Evolutionary conservation across 176 grass and related monocot species (phyloP), one percentile per base, ranked within the genome.

Genomic region (Juncus effusus): DNA sequence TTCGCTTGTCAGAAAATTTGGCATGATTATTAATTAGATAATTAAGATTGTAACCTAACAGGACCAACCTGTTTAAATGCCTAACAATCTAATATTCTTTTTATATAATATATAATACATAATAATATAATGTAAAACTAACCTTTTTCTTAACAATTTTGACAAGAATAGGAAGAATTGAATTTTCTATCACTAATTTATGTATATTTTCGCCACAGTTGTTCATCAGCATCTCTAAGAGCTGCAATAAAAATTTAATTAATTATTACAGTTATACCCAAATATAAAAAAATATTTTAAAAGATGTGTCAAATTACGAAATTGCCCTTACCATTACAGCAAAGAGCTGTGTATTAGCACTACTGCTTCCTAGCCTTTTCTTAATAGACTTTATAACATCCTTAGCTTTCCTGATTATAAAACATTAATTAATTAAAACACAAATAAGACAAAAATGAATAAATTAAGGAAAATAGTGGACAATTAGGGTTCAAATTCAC

Each of bases 101-200:
- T 28, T 28, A 28, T 28, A 28, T 28, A 28, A 28, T 28, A 28
- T 28, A 28, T 28, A 28, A 28, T 28, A 28, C 19, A 28, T 28
- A 28, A 28, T 28, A 28, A 28, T 28, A 28, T 28, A 28, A 28
- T 28, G 19, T 28, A 59, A 9, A 74, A 41, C 28, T 65, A 11
- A 99, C 94, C 94, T 99, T 99, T 90, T 93, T 93, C 85, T 99
- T 99, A 76, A 99, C 94, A 54, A 99, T 93, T 75, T 93, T 99
- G 45, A 99, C 89, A 76, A 99, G 83, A 63, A 87, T 74, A 2
- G 73, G 88, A 51, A 99, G 85, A 84, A 99, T 61, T 3, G 73
- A 78, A 74, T 82, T 90, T 84, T 99, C 94, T 36, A 90, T 81
- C 44, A 93, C 94, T 70, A 84, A 86, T 60, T 44, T 93, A 69